Evolutionary conservation across 257 asterid genomes (phyloP), one percentile per base, ranked within the genome.

Genomic region (Scutellaria minor): DNA sequence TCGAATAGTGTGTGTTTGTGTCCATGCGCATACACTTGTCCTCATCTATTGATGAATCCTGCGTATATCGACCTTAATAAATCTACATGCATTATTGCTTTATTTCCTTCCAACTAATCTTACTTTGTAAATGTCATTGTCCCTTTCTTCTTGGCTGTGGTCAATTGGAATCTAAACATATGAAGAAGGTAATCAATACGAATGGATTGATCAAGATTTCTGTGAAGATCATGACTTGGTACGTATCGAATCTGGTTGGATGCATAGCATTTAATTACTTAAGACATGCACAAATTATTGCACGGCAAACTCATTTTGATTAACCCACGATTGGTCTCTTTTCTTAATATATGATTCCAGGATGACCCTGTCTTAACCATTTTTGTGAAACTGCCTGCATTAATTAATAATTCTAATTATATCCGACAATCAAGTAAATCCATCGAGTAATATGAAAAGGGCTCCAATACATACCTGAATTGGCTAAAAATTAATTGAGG

Each of bases 21-120:
- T 76, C 77, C 87, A 80, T 82, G 81, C 77, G 71, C 70, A 73
- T 75, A 24, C 45, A 37, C 65, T 78, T 78, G 83, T 76, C 76
- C 39, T 6, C 45, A 24, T 24, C 2, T 24, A 24, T 24, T 24
- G 27, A 24, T 24, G 1, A n/a, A n/a, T n/a, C n/a, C n/a, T n/a
- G n/a, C n/a, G n/a, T 22, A 2, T 2, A 22, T 22, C 27, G 27
- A 22, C 27, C 27, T 22, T 1, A 22, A 22, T 24, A 0, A 24
- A 24, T 24, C 27, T 24, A 24, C 27, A 62, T 73, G 82, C 68
- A 77, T 65, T 56, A 57, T 77, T 71, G 68, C 39, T 48, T 18
- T 18, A 18, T 5, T 13, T n/a, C 24, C 9, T 70, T 42, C 71
- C 31, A 1, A 37, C 40, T 18, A 31, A 18, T 22, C 46, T 31